Base-by-base conservation (phyloP, 768 basidiomycete genomes). In the Sarcodon aspratus region DNA sequence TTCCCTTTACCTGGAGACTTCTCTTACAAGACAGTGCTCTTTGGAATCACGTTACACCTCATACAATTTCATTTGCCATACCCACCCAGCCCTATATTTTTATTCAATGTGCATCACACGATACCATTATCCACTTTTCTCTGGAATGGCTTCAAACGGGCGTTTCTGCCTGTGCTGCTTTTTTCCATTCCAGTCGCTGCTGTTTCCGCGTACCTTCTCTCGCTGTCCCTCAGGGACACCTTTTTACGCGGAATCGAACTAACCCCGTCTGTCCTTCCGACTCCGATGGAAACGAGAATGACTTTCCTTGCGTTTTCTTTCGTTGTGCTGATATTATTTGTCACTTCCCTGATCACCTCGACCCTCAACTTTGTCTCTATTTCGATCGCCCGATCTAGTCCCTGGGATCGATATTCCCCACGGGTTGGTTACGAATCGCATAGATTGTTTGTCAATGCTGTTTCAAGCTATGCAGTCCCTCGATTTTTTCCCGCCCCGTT, bases 151-250 rank as follows among this genome's bases (percentile, higher is more conserved):
- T 50, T 76, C n/a, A 57, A 58, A 2, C 59, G 60, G 33, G 60
- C 70, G 13, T 55, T 73, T 40, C 49, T 63, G 13, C 75, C 76
- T 0, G 57, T 70, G 5, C 37, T 69, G 3, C 40, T 69, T 7
- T 75, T 76, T 55, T 78, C 78, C 59, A 53, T 75, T 17, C 79
- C 78, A 0, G 63, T 69, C 2, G 54, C 74, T n/a, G 43, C 78
- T 13, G 44, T 76, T 3, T 60, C 71, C 8, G 56, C 65, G 13
- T 67, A 66, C 52, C 63, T 77, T 35, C 55, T 80, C 21, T 79
- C 76, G 2, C 55, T 67, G 17, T 74, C 80, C 0, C 58, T 82
- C 17, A 59, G 59, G 9, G 72, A 76, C 48, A 61, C 61, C 1
- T 64, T 69, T 46, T 51, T 40, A 43, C 36, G 48, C 21, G 27